A percentile compares a stretch with the other conserved stretches of the same genome.
Conservation (phyloP, 148 eudicot genomes). For the Nyssa sinensis region DNA sequence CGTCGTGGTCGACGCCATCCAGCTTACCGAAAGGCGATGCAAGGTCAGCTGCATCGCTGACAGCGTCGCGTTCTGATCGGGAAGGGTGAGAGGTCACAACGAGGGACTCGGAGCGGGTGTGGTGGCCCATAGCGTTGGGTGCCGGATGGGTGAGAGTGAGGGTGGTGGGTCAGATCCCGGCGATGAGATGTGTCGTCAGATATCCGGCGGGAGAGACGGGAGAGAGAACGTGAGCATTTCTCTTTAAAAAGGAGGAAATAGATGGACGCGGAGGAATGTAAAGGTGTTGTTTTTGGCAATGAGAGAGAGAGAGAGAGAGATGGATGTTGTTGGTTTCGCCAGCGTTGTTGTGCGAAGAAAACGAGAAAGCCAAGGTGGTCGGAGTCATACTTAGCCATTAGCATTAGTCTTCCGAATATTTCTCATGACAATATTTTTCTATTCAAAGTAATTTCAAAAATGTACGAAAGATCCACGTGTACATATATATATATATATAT, state of each 20-base stretch:
- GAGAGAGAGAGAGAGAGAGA: slow-evolving; percentile 7
- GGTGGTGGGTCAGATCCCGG: slow-evolving; percentile 16
- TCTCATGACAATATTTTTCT: not conserved
- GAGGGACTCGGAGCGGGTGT: slow-evolving; percentile 37
- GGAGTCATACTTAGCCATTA: not conserved
- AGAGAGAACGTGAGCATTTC: slow-evolving; percentile 39
- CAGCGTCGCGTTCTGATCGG: slow-evolving; percentile 12
- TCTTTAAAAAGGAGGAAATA: slow-evolving; percentile 8
- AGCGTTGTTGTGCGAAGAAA: slow-evolving; percentile 12
- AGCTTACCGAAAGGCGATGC: slow-evolving; percentile 58
- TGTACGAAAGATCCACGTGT: no score
- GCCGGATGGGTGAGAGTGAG: no score
- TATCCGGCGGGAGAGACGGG: slow-evolving; percentile 35
- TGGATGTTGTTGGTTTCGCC: not conserved
- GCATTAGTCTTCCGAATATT: not conserved
- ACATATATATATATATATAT: no score
- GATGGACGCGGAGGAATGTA: not conserved
- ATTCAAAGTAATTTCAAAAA: no score
- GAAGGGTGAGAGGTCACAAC: slow-evolving; percentile 10
- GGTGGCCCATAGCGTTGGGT: slow-evolving; percentile 33
- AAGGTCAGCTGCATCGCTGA: slow-evolving; percentile 31
- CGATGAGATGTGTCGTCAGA: slow-evolving; percentile 16
- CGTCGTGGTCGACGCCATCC: slow-evolving; percentile 57
- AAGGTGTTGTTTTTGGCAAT: not conserved
- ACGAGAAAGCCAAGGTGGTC: slow-evolving; percentile 1